A percentile compares a stretch with the other conserved stretches of the same genome.
Evolutionary conservation across 257 asterid genomes (phyloP).

Genomic region (Prunella vulgaris): DNA sequence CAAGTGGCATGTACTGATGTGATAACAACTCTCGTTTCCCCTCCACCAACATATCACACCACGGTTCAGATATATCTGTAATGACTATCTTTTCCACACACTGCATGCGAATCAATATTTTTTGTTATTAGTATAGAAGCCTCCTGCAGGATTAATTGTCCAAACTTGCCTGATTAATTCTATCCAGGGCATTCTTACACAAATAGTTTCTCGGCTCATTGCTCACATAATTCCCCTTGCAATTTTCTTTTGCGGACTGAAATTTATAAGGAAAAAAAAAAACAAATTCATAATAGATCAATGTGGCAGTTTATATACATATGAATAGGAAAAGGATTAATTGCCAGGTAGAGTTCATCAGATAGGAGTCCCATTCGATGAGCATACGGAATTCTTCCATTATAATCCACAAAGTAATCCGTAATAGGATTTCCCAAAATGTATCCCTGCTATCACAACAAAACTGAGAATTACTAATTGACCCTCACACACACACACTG

Average conservation of each 20-base stretch:
- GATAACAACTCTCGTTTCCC: neutral
- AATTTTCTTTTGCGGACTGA: conserved; percentile 26
- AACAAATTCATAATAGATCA: neutral
- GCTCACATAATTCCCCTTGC: conserved; percentile 13
- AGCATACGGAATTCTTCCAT: conserved; percentile 29
- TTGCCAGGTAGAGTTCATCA: conserved; percentile 27
- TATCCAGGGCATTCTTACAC: conserved; percentile 16
- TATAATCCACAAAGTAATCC: neutral
- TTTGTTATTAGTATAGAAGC: too few relatives aligned
- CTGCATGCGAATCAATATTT: conserved; percentile 1
- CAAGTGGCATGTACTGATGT: neutral
- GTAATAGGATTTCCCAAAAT: conserved; percentile 28
- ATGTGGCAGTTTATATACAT: neutral
- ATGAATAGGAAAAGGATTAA: neutral
- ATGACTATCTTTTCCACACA: conserved; percentile 4
- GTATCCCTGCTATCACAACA: conserved; percentile 26
- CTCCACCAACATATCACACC: conserved; percentile 5
- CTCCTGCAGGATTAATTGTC: too few relatives aligned
- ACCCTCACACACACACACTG: too few relatives aligned
- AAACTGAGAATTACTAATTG: too few relatives aligned
- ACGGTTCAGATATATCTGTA: conserved; percentile 18
- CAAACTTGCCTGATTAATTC: conserved; percentile 20
- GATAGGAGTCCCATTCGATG: conserved; percentile 35
- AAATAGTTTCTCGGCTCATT: conserved; percentile 9
- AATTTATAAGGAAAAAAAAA: neutral